Evolutionary conservation across 139 green algal species (phyloP).

Genomic region (Closterium sp.): DNA sequence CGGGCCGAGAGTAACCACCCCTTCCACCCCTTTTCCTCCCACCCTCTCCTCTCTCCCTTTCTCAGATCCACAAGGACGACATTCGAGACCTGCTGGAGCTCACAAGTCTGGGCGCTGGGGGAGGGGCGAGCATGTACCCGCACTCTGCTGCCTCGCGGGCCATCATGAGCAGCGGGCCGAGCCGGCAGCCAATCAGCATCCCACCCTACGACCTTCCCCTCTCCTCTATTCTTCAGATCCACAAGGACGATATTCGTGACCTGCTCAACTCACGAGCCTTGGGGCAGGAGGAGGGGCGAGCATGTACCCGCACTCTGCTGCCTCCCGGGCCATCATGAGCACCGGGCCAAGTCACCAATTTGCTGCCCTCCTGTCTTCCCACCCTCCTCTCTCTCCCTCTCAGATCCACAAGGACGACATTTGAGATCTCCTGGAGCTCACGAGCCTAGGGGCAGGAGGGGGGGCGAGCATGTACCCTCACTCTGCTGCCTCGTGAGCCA

Average conservation of each 20-base stretch:
- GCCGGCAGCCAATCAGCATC: too few relatives aligned
- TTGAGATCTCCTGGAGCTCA: not conserved
- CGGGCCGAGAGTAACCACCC: not conserved
- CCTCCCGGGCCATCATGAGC: not conserved
- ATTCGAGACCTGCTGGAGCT: slow-evolving; percentile 10
- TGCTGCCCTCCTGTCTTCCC: too few relatives aligned
- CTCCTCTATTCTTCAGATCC: too few relatives aligned
- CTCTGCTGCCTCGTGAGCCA: too few relatives aligned
- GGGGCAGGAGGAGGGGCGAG: not conserved
- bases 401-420: slow-evolving; percentile 18
- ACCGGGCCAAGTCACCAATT: not conserved
- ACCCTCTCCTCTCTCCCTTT: not conserved
- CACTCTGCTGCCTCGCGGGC: too few relatives aligned
- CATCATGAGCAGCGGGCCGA: not conserved
- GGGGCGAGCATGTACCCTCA: not conserved
- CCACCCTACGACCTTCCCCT: not conserved
- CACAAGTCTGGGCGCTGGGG: not conserved
- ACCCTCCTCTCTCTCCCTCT: not conserved
- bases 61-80: slow-evolving; percentile 12
- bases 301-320: too few relatives aligned
- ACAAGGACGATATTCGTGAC: slow-evolving; percentile 14
- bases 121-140: not conserved
- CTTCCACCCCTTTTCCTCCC: not conserved
- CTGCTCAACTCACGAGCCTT: not conserved
- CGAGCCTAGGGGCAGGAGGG: not conserved